Evolutionary conservation across 2,329 filamentous ascomycete species (phyloP), one percentile per base, ranked within the genome.

Genomic region (Arthrobotrys musiformis): DNA sequence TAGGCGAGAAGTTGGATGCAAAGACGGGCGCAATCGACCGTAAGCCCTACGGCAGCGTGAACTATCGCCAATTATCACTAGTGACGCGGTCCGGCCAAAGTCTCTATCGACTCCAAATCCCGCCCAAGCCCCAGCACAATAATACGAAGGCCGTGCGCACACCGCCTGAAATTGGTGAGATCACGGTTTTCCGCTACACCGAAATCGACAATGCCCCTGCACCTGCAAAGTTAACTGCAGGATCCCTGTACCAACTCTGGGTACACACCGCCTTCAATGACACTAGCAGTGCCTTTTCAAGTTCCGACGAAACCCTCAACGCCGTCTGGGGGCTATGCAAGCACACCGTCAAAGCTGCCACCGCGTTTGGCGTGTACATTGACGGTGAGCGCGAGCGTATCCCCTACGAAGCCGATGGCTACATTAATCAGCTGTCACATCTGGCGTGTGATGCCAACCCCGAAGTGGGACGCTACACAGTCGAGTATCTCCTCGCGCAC

Each of bases 181-280:
- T 68, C n/a, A 68, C 63, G 1, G 28, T 40, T 4, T 68, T 68
- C n/a, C 48, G 63, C 24, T 68, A 68, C 35, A 24, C 30, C 13
- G 63, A 68, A 58, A 68, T 68, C 50, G 50, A 68, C 24, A 68
- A 68, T 17, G 63, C 50, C 30, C 63, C 63, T 13, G 22, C n/a
- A n/a, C n/a, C n/a, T n/a, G n/a, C n/a, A 30, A 4, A 37, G 30
- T 8, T 68, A 17, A 33, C 17, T 7, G 24, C 63, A 2, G 13
- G 24, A 13, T 13, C 35, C 3, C 11, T 68, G 28, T 24, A 28
- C 24, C 63, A 68, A 19, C 48, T 52, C 8, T 68, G 22, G 15
- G 48, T 68, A 2, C 63, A 68, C 15, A 68, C 63, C 4, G 50
- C 63, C 11, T 68, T 68, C 24, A 26, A 68, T 30, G 46, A 52